Base-by-base conservation (phyloP, 2,329 filamentous ascomycete genomes). In the Achaetomium macrosporum region DNA sequence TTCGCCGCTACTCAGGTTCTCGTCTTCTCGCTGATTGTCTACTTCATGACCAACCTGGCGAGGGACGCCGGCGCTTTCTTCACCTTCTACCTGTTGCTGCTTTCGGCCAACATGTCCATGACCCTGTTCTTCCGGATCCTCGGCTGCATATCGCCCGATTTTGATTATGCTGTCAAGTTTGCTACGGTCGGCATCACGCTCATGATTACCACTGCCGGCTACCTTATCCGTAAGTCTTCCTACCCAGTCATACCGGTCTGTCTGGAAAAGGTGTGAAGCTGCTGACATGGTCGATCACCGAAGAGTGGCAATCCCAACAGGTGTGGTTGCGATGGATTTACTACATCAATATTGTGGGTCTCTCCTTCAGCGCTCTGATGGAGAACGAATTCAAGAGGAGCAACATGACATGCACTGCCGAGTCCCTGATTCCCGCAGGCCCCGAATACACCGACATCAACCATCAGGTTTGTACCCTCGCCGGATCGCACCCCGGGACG, bases 271-370 rank as follows among this genome's bases (percentile, higher is more conserved):
- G 8, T 2, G 0, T 9, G 20, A 7, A 1, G 3, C 40, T 30
- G 42, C 52, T 60, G 19, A 60, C 47, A 10, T 2, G 4, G 10
- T 19, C 9, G 15, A n/a, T 15, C n/a, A n/a, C n/a, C n/a, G n/a
- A n/a, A 51, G 48, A 55, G 15, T 55, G 41, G n/a, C 15, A 43
- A 20, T 50, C 55, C 30, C 54, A 88, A 84, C 67, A 91, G 6
- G 75, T 85, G 16, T 93, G 88, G 88, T 83, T 92, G 55, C 88
- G 83, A 70, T 92, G 84, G 87, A 84, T 92, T 54, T 90, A 84
- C 71, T 91, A 83, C 73, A 73, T 90, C 67, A 90, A 90, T 56
- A 77, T 84, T 0, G 72, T 91, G 0, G 88, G 87, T 42, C 76
- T 93, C 2, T 81, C 83, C 0, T 95, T 96, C 65, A 79, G 84